Evolutionary conservation across 495 filamentous ascomycete genomes (phyloP), one percentile per base, ranked within the genome.

Genomic region (Xylaria intraflava): DNA sequence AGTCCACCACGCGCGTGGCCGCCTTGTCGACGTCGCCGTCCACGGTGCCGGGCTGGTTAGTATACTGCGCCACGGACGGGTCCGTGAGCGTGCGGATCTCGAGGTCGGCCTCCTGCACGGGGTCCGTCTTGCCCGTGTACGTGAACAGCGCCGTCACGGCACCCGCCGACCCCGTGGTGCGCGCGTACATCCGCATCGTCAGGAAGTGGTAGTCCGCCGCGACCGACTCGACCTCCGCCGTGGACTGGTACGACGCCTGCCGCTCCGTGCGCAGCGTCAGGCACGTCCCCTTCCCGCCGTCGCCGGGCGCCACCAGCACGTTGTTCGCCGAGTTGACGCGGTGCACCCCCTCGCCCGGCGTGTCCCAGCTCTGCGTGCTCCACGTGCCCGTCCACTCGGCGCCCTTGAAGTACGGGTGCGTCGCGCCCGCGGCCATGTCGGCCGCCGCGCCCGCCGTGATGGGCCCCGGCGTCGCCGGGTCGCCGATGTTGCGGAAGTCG

Each of bases 81-180:
- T 77, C 69, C 51, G 83, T 83, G 1, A 60, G 61, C 0, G 85
- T 88, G 10, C 86, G 74, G 51, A 88, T 79, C 65, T 95, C 89
- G 46, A 91, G 77, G 62, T 93, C 89, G 0, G 82, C 81, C 65
- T 92, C 87, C 64, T 53, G 42, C 44, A 83, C 78, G 31, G 54
- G 23, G 16, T 55, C 59, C 14, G 50, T 45, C 35, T 57, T 53
- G 53, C 47, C 59, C 6, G 62, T 62, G 61, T 85, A 85, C 29
- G 87, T 88, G 69, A 90, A 89, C 51, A 88, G 75, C 33, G 85
- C 85, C 0, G 83, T 80, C 51, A 85, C 82, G 47, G 81, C 85
- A 33, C 85, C 83, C 0, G 64, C 46, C 0, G 69, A 63, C 2
- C 80, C 81, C 4, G 63, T 49, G 11, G 77, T 77, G 20, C 79